These are phyloP conservation scores for Artemisia tridentata DNA, from an alignment of 129 eudicot species.

Conservation along the genomic window DNA sequence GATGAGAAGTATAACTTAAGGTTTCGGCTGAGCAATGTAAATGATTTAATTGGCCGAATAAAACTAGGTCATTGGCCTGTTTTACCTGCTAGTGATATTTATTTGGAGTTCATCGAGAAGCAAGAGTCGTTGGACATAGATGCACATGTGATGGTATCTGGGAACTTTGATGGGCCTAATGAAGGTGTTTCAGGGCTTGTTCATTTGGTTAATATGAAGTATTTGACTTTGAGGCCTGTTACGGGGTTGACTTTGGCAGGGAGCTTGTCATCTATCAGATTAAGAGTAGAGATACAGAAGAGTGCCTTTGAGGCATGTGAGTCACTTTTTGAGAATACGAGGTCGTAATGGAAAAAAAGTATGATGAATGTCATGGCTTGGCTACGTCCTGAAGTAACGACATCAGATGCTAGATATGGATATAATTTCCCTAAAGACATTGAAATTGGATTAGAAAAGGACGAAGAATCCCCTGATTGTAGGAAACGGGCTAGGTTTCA, in stretches of 20 bases:
- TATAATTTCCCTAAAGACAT: constrained; percentile 26
- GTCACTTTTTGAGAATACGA: constrained; percentile 58
- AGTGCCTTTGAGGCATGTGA: constrained; percentile 65
- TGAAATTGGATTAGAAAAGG: constrained; percentile 35
- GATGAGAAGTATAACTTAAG: constrained; percentile 49
- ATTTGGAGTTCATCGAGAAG: constrained; percentile 54
- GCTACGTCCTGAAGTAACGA: constrained; percentile 89
- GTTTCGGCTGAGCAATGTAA: constrained; percentile 61
- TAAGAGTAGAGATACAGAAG: constrained; percentile 75
- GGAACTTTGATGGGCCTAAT: constrained; percentile 76
- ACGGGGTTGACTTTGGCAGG: constrained; percentile 34
- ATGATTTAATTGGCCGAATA: constrained; percentile 41
- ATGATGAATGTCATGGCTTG: constrained; percentile 90
- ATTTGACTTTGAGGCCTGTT: constrained; percentile 71
- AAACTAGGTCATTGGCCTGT: constrained; percentile 63
- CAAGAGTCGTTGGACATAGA: constrained; percentile 37
- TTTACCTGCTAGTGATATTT: constrained; percentile 40
- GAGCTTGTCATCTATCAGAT: constrained; percentile 42
- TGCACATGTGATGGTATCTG: constrained; percentile 48
- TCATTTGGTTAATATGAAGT: constrained; percentile 64
- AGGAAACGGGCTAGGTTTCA: constrained; percentile 58
- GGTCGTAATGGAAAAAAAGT: constrained; percentile 81
- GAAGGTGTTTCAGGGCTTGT: constrained; percentile 89
- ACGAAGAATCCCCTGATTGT: constrained; percentile 36
- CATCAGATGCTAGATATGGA: constrained; percentile 86